Percentiles rank a stretch among this genome's conserved stretches.
Evolutionary conservation across 345 rosid genomes (phyloP).

Genomic region (Corchorus olitorius): DNA sequence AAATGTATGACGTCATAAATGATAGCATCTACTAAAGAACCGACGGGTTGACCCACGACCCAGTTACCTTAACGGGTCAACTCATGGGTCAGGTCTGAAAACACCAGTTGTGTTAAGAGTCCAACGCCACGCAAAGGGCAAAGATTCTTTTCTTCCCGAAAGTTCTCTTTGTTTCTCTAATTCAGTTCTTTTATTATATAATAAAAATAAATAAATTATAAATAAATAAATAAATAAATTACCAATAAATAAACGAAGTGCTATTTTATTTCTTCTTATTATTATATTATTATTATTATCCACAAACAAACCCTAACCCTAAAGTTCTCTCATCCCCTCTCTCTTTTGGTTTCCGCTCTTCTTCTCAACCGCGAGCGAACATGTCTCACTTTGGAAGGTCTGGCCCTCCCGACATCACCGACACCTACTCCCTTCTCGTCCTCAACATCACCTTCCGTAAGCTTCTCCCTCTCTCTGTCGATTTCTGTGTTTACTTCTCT

Average conservation of each 20-base stretch:
- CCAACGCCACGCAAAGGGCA: too few relatives aligned
- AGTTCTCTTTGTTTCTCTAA: too few relatives aligned
- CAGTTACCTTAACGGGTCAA: too few relatives aligned
- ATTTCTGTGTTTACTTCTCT: not conserved
- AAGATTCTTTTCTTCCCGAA: too few relatives aligned
- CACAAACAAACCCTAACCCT: slow-evolving; percentile 12
- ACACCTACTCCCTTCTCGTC: slow-evolving; percentile 77
- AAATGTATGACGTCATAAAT: too few relatives aligned
- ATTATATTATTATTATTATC: not conserved
- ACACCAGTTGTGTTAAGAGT: too few relatives aligned
- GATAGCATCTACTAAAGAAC: too few relatives aligned
- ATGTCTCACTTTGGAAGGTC: slow-evolving; percentile 88
- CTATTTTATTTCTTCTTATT: not conserved
- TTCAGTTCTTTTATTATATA: too few relatives aligned
- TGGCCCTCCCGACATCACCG: slow-evolving; percentile 74
- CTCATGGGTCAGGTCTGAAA: too few relatives aligned
- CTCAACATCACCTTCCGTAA: slow-evolving; percentile 89
- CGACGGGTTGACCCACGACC: too few relatives aligned
- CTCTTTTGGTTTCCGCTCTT: not conserved
- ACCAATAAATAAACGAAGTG: not conserved
- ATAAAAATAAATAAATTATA: too few relatives aligned
- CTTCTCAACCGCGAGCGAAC: slow-evolving; percentile 19
- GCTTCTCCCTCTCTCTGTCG: slow-evolving; percentile 3
- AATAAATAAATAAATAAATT: too few relatives aligned
- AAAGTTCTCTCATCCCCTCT: not conserved